Conservation (phyloP, 148 eudicot species). For the Nyssa sinensis region DNA sequence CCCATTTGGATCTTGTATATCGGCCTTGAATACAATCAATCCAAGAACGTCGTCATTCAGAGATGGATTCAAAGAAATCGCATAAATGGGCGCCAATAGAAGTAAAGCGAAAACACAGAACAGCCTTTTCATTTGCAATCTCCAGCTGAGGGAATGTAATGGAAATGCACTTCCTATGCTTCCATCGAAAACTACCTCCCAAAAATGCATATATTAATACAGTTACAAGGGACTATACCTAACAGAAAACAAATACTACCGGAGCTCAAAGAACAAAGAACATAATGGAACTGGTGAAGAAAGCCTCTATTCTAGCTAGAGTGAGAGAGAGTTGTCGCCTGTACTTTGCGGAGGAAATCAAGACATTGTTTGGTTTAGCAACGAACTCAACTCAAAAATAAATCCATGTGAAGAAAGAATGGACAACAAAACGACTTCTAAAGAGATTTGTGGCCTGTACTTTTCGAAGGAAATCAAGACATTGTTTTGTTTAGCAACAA, state of each 20-base stretch:
- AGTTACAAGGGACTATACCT: too few relatives aligned
- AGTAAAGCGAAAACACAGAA: constrained; percentile 21
- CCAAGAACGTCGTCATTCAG: constrained; percentile 85
- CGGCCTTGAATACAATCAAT: constrained; percentile 82
- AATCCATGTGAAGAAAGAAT: constrained; percentile 7
- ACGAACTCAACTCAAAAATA: not conserved
- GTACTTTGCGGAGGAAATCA: not conserved
- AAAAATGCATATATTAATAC: too few relatives aligned
- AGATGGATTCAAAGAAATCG: constrained; percentile 44
- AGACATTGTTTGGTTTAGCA: constrained; percentile 4
- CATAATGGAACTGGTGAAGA: too few relatives aligned
- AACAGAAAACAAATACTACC: too few relatives aligned
- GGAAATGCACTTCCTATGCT: not conserved
- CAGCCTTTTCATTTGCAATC: constrained; percentile 38
- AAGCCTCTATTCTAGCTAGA: too few relatives aligned
- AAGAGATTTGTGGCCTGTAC: not conserved
- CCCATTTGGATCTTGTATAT: constrained; percentile 64
- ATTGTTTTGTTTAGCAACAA: constrained; percentile 7
- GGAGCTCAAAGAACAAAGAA: too few relatives aligned
- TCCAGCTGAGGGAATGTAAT: not conserved
- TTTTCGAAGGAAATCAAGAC: not conserved
- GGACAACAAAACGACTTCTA: constrained; percentile 5
- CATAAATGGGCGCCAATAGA: constrained; percentile 26
- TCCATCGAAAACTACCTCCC: not conserved
- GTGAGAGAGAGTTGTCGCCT: not conserved